phyloP scores from a whole-genome alignment of 306 rosid species.

The Bauhinia variegata region DNA sequence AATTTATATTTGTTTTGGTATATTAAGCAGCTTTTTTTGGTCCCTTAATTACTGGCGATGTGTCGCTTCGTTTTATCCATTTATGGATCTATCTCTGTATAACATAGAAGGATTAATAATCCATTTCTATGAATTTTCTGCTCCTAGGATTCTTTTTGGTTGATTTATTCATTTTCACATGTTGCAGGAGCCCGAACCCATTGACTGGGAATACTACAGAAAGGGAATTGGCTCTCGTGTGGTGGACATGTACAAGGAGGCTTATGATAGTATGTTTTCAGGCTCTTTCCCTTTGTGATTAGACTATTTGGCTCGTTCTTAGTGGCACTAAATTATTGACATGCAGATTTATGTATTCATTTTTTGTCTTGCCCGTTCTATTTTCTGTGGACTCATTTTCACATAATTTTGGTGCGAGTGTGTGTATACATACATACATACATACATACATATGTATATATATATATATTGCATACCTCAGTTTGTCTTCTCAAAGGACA shows the following conservation, averaged over 20 bases:
- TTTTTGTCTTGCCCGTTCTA: not conserved
- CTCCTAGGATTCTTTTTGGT: not conserved
- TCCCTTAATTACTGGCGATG: too few relatives aligned
- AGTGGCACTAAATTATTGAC: not conserved
- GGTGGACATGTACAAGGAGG: constrained; percentile 98
- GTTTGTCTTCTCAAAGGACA: too few relatives aligned
- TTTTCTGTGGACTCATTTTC: not conserved
- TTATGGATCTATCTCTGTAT: not conserved
- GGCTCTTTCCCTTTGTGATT: constrained; percentile 8
- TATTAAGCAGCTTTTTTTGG: too few relatives aligned
- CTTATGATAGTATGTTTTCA: constrained; percentile 79
- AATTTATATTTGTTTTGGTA: too few relatives aligned
- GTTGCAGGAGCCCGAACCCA: constrained; percentile 95
- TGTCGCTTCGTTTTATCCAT: too few relatives aligned
- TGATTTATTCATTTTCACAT: constrained; percentile 30
- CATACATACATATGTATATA: too few relatives aligned
- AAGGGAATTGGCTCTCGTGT: constrained; percentile 91
- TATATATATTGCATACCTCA: too few relatives aligned
- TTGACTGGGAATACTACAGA: constrained; percentile 94
- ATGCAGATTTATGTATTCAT: not conserved
- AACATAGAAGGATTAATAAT: not conserved
- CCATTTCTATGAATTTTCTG: not conserved
- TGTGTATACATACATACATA: too few relatives aligned
- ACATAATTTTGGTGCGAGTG: too few relatives aligned
- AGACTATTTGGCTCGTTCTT: constrained; percentile 8